phyloP scores from a whole-genome alignment of 1,139 yeast species.

The Geotrichum fermentans region DNA sequence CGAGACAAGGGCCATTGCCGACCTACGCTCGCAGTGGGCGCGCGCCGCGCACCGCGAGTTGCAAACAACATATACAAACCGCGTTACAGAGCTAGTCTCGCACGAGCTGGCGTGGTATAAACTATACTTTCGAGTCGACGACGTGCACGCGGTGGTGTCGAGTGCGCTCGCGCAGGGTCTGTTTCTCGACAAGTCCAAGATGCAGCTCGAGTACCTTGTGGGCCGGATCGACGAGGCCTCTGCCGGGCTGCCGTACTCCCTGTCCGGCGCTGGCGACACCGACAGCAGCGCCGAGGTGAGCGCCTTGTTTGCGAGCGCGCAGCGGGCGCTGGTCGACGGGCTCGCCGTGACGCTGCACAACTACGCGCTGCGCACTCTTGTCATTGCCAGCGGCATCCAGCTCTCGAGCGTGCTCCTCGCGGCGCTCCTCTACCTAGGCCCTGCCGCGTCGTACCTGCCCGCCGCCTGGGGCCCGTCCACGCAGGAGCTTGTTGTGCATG shows the following conservation, averaged over 20 bases:
- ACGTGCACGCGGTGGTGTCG: constrained; percentile 32
- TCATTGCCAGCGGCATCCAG: constrained; percentile 33
- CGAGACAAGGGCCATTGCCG: constrained; percentile 25
- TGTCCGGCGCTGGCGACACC: not conserved
- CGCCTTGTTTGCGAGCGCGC: constrained; percentile 4
- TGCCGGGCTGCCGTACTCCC: constrained; percentile 1
- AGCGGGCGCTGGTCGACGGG: constrained; percentile 10
- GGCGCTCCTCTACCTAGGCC: constrained; percentile 34
- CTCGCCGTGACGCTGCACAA: constrained; percentile 20
- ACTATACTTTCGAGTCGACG: constrained; percentile 38
- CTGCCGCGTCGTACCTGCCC: constrained; percentile 27
- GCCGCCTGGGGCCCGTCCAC: not conserved
- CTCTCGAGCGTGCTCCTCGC: too few relatives aligned
- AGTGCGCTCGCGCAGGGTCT: constrained; percentile 20
- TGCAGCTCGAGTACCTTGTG: constrained; percentile 30
- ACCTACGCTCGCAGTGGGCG: constrained; percentile 31
- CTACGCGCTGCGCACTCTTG: constrained; percentile 17
- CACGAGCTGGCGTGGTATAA: constrained; percentile 38
- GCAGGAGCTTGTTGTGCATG: not conserved
- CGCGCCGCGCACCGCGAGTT: constrained; percentile 39
- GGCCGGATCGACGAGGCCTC: constrained; percentile 35
- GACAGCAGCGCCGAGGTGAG: not conserved
- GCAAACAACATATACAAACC: constrained; percentile 27
- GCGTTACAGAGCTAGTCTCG: not conserved
- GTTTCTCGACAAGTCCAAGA: constrained; percentile 33